phyloP scores from a whole-genome alignment of 371 early-diverging fungal species.

The Mucor plumbeus region DNA sequence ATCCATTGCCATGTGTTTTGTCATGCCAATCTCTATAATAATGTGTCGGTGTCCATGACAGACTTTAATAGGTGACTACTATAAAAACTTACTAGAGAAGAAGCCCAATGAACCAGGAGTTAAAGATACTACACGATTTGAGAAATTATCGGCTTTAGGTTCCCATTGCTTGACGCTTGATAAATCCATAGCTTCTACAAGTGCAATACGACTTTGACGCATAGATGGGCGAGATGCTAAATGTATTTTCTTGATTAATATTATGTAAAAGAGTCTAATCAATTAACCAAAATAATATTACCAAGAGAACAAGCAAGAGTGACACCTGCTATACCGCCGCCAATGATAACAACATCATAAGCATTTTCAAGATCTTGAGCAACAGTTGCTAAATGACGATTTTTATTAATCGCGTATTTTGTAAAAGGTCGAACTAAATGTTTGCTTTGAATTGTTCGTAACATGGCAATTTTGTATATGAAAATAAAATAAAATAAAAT shows the following conservation, averaged over 20 bases:
- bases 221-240: constrained; percentile 60
- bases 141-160: constrained; percentile 56
- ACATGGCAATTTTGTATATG: neutral
- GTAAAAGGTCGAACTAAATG: neutral
- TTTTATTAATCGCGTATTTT: neutral
- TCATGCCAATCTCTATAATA: constrained; percentile 64
- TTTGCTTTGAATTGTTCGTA: constrained; percentile 8
- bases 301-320: constrained; percentile 85
- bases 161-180: constrained; percentile 52
- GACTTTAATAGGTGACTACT: neutral
- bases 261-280: neutral
- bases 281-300: constrained; percentile 25
- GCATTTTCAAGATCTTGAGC: constrained; percentile 36
- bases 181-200: constrained; percentile 80
- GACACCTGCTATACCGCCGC: constrained; percentile 91
- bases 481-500: constrained; percentile 2
- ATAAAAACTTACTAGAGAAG: constrained; percentile 42
- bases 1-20: constrained; percentile 58
- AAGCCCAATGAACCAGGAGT: constrained; percentile 65
- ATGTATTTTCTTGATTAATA: neutral
- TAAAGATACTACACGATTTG: constrained; percentile 78
- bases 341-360: constrained; percentile 88
- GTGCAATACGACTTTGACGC: constrained; percentile 61
- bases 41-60: neutral
- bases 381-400: constrained; percentile 27